Base-by-base conservation (phyloP, 2,329 filamentous ascomycete genomes). In the Trematosphaeria pertusa region DNA sequence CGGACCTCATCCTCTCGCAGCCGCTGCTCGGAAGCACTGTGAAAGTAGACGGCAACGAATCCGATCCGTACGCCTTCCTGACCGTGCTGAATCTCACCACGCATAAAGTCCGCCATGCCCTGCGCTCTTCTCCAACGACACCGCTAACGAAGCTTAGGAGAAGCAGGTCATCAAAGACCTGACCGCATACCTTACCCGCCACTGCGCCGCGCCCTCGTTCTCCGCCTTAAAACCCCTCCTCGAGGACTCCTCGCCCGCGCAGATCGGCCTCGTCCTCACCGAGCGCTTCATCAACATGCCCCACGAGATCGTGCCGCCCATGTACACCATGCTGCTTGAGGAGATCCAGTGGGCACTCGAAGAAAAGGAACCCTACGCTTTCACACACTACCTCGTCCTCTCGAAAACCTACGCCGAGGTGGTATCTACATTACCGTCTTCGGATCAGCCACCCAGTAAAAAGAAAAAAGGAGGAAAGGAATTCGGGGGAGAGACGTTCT, bases 281-380 rank as follows among this genome's bases (percentile, higher is more conserved):
- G 94, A 99, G 73, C 86, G 93, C 17, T 80, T 97, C 62, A 91
- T 99, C 78, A 99, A 99, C 77, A 92, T 97, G 79, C 94, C 94
- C n/a, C 80, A 89, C 12, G 90, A 97, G 73, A 86, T 96, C 54
- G 85, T 91, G 11, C 93, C 94, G 21, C 93, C 94, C 3, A 88
- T 97, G 84, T 97, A 97, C 81, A 85, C 82, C 39, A 96, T 97
- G 91, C 83, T 99, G 39, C 78, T 89, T 37, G 91, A 97, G 67
- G 94, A 99, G 79, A 86, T 99, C 39, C 81, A 87, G 64, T 92
- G 87, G 67, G 94, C 94, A 1, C 78, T 96, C 3, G 87, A 95
- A 69, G 91, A 96, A 68, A 87, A 89, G 66, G 91, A 97, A 73
- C 91, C 92, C 0, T 97, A 96, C 73, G 81, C 87, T 44, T 99